Evolutionary conservation across 345 rosid species (phyloP), one percentile per base, ranked within the genome.

Genomic region (Euphorbia lathyris): DNA sequence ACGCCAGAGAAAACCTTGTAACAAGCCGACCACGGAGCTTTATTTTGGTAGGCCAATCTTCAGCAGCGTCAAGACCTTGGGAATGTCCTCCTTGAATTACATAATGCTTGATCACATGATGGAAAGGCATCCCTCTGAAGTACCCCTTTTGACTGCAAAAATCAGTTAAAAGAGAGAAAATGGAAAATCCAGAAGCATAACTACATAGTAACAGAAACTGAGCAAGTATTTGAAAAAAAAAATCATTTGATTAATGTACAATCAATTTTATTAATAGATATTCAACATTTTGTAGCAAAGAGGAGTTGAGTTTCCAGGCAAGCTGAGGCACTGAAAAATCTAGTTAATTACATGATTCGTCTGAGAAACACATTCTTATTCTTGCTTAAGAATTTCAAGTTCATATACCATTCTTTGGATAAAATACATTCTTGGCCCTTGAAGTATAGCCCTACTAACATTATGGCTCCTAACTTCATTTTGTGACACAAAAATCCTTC

Each of bases 81-180:
- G 82, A 80, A 71, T 87, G 73, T 69, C 97, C 98, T 63, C 89
- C 98, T 83, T 91, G 91, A 77, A 93, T 87, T 65, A 93, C 86
- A 70, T 87, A 93, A 77, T 91, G 88, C 67, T 93, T 93, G 42
- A 93, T 87, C 69, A 91, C 93, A 57, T 77, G 95, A 60, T 78
- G 94, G 73, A 93, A 93, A 61, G 80, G 85, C 93, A 91, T 85
- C 74, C 93, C 91, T 70, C 81, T 89, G 84, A 91, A 93, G 74
- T 88, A 85, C 38, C 85, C 90, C 69, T 85, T 89, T 76, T 93
- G 87, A 75, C 98, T 91, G 86, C 85, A 83, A 81, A n/a, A 73
- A 40, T 25, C 76, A 75, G 75, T 70, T 60, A 64, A 36, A 13
- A 52, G 43, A 64, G 36, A n/a, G 7, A 20, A 19, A 30, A 32